phyloP scores from a whole-genome alignment of 2,329 filamentous ascomycete genomes.

The Apiospora koreana region DNA sequence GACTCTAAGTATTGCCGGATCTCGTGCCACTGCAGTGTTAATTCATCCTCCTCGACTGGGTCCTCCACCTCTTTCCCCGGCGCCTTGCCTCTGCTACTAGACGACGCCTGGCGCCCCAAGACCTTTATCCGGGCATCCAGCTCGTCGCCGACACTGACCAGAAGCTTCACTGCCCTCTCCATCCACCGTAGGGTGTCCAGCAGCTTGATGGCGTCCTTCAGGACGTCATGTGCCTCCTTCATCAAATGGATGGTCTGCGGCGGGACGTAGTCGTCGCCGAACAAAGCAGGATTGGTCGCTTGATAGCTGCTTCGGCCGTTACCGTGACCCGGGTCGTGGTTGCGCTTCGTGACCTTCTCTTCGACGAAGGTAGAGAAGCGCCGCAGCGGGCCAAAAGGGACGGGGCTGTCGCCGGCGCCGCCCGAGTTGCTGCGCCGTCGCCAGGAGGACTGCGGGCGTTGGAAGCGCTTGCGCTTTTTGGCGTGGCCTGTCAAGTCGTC shows the following conservation, averaged over 20 bases:
- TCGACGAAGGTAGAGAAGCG: slow-evolving; percentile 28
- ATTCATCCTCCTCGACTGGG: slow-evolving; percentile 27
- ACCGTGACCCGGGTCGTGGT: not conserved
- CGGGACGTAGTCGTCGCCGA: slow-evolving; percentile 35
- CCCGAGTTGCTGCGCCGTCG: slow-evolving; percentile 10
- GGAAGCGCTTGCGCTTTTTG: slow-evolving; percentile 23
- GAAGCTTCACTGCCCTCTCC: slow-evolving; percentile 45
- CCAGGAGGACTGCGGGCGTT: slow-evolving; percentile 20
- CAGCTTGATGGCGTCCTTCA: slow-evolving; percentile 46
- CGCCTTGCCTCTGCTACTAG: slow-evolving; percentile 13
- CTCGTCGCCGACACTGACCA: slow-evolving; percentile 46
- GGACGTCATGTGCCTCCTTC: slow-evolving; percentile 48
- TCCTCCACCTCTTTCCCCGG: slow-evolving; percentile 16
- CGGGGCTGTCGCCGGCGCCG: not conserved
- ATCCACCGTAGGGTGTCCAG: slow-evolving; percentile 49
- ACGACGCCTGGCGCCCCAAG: slow-evolving; percentile 18
- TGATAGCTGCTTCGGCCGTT: not conserved
- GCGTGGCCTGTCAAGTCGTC: slow-evolving; percentile 40
- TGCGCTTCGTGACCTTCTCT: slow-evolving; percentile 22
- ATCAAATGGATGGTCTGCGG: slow-evolving; percentile 48
- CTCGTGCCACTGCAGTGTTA: slow-evolving; percentile 46
- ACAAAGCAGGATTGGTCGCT: slow-evolving; percentile 14
- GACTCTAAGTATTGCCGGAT: slow-evolving; percentile 49
- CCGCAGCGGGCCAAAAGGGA: slow-evolving; percentile 26
- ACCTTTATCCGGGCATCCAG: slow-evolving; percentile 35